Evolutionary conservation across 352 stramenopile genomes (phyloP), one percentile per base, ranked within the genome.

Genomic region (Phytopythium oedochilum): DNA sequence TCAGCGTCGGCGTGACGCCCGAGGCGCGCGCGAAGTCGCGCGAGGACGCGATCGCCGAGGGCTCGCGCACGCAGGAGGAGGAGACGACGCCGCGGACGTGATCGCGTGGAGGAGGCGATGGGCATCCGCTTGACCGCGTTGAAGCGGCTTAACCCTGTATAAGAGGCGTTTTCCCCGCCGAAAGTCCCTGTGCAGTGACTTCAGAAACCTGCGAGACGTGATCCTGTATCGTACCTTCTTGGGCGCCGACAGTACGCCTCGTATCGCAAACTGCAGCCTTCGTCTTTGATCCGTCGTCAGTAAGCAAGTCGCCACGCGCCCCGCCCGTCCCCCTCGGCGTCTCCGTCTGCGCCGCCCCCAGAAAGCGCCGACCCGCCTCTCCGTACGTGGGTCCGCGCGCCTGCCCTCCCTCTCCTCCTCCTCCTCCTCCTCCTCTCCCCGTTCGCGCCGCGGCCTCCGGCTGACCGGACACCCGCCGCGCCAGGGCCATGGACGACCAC

Each of bases 21-120:
- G 70, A 83, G 36, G 56, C 68, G 3, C 43, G 75, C 38, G 35
- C 65, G 2, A 54, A 43, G 26, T 66, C 71, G 31, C 78, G 81
- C 3, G 64, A 75, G 14, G 63, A 89, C 20, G 75, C 68, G 6
- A 92, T 89, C 53, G 59, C 78, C 15, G 53, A 81, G 35, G 80
- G 70, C 36, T 63, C 78, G 14, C 86, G 85, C 65, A 73, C 17
- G 0, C 78, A 89, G 62, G 74, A 81, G 44, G 78, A 89, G 40
- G 78, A 91, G 57, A 91, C 81, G 29, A 91, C 81, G 28, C 78
- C 60, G 2, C 73, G 66, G 3, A 46, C 62, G 22, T 86, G 69
- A 35, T 5, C 31, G 31, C 43, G 23, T 29, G 29, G 14, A 17
- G 5, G 46, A 40, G n/a, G 46, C 18, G 28, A 14, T 10, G n/a